phyloP scores from a whole-genome alignment of 768 basidiomycete genomes.

The Podaxis sp. region DNA sequence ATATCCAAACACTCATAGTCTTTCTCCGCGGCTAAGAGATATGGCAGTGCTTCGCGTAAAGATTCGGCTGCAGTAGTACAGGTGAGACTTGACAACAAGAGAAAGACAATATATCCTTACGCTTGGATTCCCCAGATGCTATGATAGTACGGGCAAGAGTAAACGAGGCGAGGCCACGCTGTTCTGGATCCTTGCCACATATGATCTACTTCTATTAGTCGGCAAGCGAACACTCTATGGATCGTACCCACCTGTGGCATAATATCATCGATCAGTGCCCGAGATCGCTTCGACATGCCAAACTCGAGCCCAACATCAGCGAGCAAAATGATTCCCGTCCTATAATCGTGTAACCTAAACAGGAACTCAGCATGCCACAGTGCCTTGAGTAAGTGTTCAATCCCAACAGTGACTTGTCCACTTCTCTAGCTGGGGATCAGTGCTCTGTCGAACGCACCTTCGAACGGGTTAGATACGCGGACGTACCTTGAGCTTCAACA shows the following conservation, averaged over 20 bases:
- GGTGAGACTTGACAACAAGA: neutral
- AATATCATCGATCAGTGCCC: slow-evolving; percentile 67
- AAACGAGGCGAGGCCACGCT: slow-evolving; percentile 70
- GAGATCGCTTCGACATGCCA: slow-evolving; percentile 64
- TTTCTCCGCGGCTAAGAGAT: slow-evolving; percentile 58
- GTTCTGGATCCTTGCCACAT: slow-evolving; percentile 68
- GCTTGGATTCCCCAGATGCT: slow-evolving; percentile 42
- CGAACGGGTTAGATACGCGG: neutral
- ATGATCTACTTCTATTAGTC: slow-evolving; percentile 44
- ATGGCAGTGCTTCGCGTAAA: slow-evolving; percentile 54
- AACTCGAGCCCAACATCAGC: slow-evolving; percentile 79
- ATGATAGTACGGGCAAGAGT: slow-evolving; percentile 74
- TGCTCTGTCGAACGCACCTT: neutral
- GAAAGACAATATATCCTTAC: slow-evolving; percentile 27
- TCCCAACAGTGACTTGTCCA: slow-evolving; percentile 56
- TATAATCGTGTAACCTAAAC: slow-evolving; percentile 59
- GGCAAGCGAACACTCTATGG: neutral
- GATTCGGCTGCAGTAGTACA: slow-evolving; percentile 26
- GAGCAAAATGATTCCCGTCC: slow-evolving; percentile 64
- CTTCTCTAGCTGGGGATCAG: slow-evolving; percentile 41
- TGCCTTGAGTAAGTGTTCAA: slow-evolving; percentile 65
- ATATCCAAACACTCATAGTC: slow-evolving; percentile 63
- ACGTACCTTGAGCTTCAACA: slow-evolving; percentile 40
- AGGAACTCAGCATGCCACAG: slow-evolving; percentile 82
- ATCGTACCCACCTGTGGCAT: slow-evolving; percentile 64